These are phyloP conservation scores for Aspergillus funiculosus DNA, from an alignment of 495 filamentous ascomycete genomes.

Conservation along the genomic window DNA sequence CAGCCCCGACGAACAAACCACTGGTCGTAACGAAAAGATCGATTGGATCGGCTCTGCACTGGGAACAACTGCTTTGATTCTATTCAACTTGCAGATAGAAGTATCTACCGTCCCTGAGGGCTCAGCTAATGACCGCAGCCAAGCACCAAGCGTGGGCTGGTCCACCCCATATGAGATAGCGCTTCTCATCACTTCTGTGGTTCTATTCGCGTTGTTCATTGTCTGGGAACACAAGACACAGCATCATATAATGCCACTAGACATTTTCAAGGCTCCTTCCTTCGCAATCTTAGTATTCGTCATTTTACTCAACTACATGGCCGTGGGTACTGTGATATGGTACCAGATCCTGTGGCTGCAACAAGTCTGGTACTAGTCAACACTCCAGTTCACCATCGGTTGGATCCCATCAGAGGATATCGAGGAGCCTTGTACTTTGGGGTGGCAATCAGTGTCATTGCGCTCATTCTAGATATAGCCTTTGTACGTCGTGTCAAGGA, in stretches of 20 bases:
- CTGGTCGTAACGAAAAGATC: slow-evolving; percentile 40
- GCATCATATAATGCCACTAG: slow-evolving; percentile 45
- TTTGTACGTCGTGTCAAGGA: slow-evolving; percentile 40
- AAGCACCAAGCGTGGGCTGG: slow-evolving; percentile 49
- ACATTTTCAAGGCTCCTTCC: slow-evolving; percentile 46
- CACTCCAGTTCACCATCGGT: slow-evolving; percentile 39
- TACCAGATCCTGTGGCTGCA: slow-evolving; percentile 45
- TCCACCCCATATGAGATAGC: slow-evolving; percentile 39
- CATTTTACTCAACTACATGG: slow-evolving; percentile 48
- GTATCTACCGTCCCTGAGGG: slow-evolving; percentile 19
- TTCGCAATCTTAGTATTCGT: slow-evolving; percentile 45
- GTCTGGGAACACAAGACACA: slow-evolving; percentile 44
- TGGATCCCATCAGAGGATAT: slow-evolving; percentile 41
- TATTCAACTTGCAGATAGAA: slow-evolving; percentile 55
- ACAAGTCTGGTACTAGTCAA: slow-evolving; percentile 39
- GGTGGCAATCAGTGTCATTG: slow-evolving; percentile 35
- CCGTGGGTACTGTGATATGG: slow-evolving; percentile 45
- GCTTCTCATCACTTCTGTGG: slow-evolving; percentile 38
- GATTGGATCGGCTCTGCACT: slow-evolving; percentile 48
- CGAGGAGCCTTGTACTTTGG: slow-evolving; percentile 40
- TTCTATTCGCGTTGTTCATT: slow-evolving; percentile 36
- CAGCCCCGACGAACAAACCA: slow-evolving; percentile 34
- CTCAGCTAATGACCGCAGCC: slow-evolving; percentile 25
- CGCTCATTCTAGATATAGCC: slow-evolving; percentile 34
- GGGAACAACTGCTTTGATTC: slow-evolving; percentile 38